A percentile compares a stretch with the other conserved stretches of the same genome.
Evolutionary conservation across 1,284 basidiomycete species (phyloP).

Genomic region (Trichosporon sp.): DNA sequence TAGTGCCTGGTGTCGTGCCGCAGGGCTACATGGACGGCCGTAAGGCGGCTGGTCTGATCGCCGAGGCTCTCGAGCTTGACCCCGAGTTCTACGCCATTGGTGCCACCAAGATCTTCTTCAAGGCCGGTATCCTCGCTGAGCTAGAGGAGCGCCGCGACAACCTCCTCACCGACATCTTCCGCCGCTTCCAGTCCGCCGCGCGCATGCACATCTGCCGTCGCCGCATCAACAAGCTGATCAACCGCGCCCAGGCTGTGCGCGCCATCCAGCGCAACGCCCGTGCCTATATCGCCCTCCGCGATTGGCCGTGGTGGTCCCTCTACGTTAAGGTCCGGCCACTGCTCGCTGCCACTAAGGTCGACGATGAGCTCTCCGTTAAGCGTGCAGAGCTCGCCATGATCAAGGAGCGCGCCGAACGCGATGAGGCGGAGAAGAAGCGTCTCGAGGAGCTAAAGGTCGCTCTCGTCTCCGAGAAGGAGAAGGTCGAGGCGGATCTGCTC

Average conservation of each 20-base stretch:
- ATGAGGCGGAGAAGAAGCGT: slow-evolving; percentile 74
- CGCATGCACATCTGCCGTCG: slow-evolving; percentile 83
- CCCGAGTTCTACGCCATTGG: slow-evolving; percentile 85
- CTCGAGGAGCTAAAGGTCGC: slow-evolving; percentile 76
- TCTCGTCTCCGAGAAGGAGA: slow-evolving; percentile 77
- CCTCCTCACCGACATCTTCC: slow-evolving; percentile 85
- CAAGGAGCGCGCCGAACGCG: slow-evolving; percentile 82
- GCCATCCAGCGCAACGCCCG: slow-evolving; percentile 94
- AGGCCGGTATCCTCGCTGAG: slow-evolving; percentile 96
- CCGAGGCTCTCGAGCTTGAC: slow-evolving; percentile 85
- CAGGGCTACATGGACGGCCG: slow-evolving; percentile 96
- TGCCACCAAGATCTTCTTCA: slow-evolving; percentile 98
- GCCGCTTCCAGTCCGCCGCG: slow-evolving; percentile 80
- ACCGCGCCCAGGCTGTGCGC: slow-evolving; percentile 85
- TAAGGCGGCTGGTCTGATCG: slow-evolving; percentile 91
- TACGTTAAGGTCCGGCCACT: slow-evolving; percentile 95
- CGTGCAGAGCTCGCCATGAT: slow-evolving; percentile 80
- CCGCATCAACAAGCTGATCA: slow-evolving; percentile 92
- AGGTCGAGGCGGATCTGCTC: slow-evolving; percentile 77
- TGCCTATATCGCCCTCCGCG: slow-evolving; percentile 81
- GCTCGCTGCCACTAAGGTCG: slow-evolving; percentile 86
- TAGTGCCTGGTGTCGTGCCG: slow-evolving; percentile 89
- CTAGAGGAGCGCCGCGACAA: slow-evolving; percentile 90
- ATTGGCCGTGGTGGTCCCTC: slow-evolving; percentile 99
- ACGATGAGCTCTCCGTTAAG: slow-evolving; percentile 87